Conservation (phyloP, 1,284 basidiomycete genomes). For the Rhodotorula sp. region DNA sequence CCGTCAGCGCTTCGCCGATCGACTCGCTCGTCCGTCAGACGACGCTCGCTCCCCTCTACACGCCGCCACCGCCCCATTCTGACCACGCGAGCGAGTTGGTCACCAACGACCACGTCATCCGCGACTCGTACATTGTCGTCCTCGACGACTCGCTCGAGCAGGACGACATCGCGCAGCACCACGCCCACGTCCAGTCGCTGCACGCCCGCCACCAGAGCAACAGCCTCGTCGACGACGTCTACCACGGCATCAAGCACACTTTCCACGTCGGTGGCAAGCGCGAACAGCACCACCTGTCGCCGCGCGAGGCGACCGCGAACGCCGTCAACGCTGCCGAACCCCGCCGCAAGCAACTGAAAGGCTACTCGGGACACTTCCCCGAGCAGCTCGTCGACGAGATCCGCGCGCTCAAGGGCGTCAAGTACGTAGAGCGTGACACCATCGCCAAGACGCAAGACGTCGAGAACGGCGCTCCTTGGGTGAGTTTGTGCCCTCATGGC, state of each 20-base stretch:
- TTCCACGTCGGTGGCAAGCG: slow-evolving; percentile 59
- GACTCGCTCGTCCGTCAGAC: not conserved
- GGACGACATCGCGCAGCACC: slow-evolving; percentile 56
- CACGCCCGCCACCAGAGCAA: slow-evolving; percentile 27
- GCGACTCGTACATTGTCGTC: slow-evolving; percentile 71
- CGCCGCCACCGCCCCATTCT: slow-evolving; percentile 26
- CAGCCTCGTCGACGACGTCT: slow-evolving; percentile 19
- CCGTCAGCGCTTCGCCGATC: not conserved
- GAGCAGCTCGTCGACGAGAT: slow-evolving; percentile 71
- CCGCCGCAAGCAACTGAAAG: slow-evolving; percentile 55
- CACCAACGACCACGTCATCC: slow-evolving; percentile 40
- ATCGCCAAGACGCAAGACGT: slow-evolving; percentile 60
- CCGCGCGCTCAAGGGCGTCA: slow-evolving; percentile 83
- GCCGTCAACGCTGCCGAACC: not conserved
- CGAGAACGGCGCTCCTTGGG: slow-evolving; percentile 88
- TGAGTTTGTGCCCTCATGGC: slow-evolving; percentile 53
- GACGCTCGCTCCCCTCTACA: slow-evolving; percentile 30
- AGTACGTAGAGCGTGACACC: slow-evolving; percentile 90
- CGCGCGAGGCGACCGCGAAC: no score
- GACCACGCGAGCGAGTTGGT: not conserved
- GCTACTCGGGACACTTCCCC: slow-evolving; percentile 84
- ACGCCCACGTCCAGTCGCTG: slow-evolving; percentile 24
- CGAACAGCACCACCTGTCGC: slow-evolving; percentile 3
- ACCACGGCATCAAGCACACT: slow-evolving; percentile 64
- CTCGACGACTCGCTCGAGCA: slow-evolving; percentile 72